Evolutionary conservation across 805 yeast genomes (phyloP).

Genomic region (Osmozyma mogii): DNA sequence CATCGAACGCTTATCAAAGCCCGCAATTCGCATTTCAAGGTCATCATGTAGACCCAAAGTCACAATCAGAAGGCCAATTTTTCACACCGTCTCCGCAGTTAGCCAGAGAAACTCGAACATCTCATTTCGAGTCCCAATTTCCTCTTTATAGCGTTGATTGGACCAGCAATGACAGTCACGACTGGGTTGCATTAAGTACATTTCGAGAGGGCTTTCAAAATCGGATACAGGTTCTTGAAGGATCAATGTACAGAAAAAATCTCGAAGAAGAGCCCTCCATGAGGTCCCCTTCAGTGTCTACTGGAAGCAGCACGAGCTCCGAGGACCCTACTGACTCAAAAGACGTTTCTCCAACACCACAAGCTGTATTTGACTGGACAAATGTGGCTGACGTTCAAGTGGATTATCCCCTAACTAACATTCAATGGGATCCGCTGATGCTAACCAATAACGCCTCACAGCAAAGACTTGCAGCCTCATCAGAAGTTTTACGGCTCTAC

Average conservation of each 20-base stretch:
- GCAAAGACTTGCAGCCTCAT: slow-evolving; percentile 52
- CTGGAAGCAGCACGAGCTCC: background rate
- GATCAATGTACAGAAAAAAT: slow-evolving; percentile 17
- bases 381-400: slow-evolving; percentile 45
- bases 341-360: slow-evolving; percentile 2
- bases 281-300: background rate
- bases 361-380: slow-evolving; percentile 33
- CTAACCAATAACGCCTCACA: slow-evolving; percentile 20
- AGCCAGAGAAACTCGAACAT: too few species aligned
- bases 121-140: too few species aligned
- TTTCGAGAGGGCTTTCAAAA: slow-evolving; percentile 73
- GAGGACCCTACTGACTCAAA: slow-evolving; percentile 2
- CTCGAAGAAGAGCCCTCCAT: slow-evolving; percentile 11
- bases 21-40: too few species aligned
- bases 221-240: slow-evolving; percentile 45
- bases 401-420: slow-evolving; percentile 61
- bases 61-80: too few species aligned
- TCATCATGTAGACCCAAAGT: too few species aligned
- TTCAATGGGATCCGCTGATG: slow-evolving; percentile 66
- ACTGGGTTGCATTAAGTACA: slow-evolving; percentile 61
- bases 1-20: too few species aligned
- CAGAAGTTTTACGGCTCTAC: slow-evolving; percentile 66
- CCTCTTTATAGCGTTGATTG: slow-evolving; percentile 33
- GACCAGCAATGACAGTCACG: slow-evolving; percentile 22
- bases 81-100: too few species aligned